Base-by-base conservation (phyloP, 1,284 basidiomycete species). In the Cyathus olla region DNA sequence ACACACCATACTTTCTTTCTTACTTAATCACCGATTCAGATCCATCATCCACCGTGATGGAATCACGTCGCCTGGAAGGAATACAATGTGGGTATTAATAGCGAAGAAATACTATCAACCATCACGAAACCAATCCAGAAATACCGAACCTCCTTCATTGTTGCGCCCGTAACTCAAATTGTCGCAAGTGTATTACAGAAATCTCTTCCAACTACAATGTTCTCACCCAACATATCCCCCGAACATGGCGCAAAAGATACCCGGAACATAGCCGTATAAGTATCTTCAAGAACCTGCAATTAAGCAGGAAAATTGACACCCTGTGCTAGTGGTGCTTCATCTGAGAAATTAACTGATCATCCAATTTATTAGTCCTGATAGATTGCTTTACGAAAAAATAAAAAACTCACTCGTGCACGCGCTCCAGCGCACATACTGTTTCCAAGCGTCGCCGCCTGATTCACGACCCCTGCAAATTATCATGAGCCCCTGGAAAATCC, bases 361-460 rank as follows among this genome's bases (percentile, higher is more conserved):
- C 47, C 13, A 13, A 56, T 60, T 46, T 59, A 44, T 59, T 56
- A 40, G 46, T 13, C 47, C 26, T 55, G 42, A 35, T 39, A 57
- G 53, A 58, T 44, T 26, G 52, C 21, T 50, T 49, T 22, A 39
- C 5, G 46, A n/a, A 54, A 51, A 29, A 54, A 56, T 28, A 54
- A 55, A 50, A 22, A 42, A 76, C 82, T 57, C 68, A 85, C 84
- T 85, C 8, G 96, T 98, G 75, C 94, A 96, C 46, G 94, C 89
- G 73, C 92, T 92, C 93, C 93, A 95, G 60, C 94, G 88, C 47
- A 94, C 91, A 64, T 94, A 95, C 74, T 97, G 95, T 78, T 97
- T 97, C 96, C 96, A 98, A 26, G 96, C 94, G 77, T 98, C 96
- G 50, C 96, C 96, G 37, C 96, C 96, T 17, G 94, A 96, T 80